These are phyloP conservation scores for Picea sitchensis DNA, from an alignment of 75 land plant species.

Conservation along the genomic window DNA sequence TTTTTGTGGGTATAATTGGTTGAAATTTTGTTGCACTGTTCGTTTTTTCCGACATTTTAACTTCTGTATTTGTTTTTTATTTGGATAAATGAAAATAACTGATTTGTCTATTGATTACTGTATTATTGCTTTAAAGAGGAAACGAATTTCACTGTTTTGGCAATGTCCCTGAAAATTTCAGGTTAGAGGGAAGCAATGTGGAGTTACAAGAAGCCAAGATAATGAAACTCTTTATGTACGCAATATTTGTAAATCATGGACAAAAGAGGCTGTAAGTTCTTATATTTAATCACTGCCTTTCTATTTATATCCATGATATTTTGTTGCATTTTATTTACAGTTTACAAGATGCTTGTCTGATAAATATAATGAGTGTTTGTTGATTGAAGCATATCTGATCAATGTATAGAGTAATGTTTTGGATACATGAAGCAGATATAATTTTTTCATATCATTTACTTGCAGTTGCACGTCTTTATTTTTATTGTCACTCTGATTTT, in stretches of 20 bases:
- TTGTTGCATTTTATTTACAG: background rate
- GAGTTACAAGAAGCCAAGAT: slow-evolving; percentile 45
- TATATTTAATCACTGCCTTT: background rate
- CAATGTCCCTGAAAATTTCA: slow-evolving; percentile 3
- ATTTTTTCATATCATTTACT: background rate
- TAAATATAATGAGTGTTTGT: too few relatives aligned
- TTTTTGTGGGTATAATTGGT: too few relatives aligned
- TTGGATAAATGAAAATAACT: too few relatives aligned
- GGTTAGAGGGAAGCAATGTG: slow-evolving; percentile 46
- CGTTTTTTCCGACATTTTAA: background rate
- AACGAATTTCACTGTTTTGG: background rate
- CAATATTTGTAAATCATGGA: slow-evolving; percentile 47
- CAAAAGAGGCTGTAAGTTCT: slow-evolving; percentile 32
- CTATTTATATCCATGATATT: background rate
- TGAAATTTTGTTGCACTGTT: too few relatives aligned
- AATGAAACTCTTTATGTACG: slow-evolving; percentile 50
- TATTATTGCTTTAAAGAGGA: background rate
- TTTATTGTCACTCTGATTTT: slow-evolving; percentile 2
- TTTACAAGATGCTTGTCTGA: too few relatives aligned
- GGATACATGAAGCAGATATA: too few relatives aligned
- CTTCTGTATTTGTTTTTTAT: background rate
- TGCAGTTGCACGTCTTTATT: background rate
- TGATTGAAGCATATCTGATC: too few relatives aligned
- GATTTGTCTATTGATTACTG: background rate
- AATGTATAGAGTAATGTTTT: too few relatives aligned